phyloP scores from a whole-genome alignment of 202 grass and related monocot species.

The Panicum virgatum region DNA sequence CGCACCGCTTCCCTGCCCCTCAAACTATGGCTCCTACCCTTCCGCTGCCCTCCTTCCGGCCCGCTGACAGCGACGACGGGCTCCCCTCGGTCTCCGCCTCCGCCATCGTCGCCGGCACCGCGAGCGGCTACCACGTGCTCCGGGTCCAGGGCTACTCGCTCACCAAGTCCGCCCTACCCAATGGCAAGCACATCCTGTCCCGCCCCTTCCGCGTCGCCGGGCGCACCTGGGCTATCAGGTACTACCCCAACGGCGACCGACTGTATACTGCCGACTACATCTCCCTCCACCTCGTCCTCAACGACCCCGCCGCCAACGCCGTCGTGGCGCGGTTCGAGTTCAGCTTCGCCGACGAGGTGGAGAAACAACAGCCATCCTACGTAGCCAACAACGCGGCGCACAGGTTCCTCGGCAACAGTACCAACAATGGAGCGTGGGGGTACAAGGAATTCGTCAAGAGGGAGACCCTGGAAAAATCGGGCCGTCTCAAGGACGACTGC shows the following conservation, averaged over 20 bases:
- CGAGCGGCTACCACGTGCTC: slow-evolving; percentile 13
- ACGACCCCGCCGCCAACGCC: background rate
- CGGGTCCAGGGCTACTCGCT: slow-evolving; percentile 12
- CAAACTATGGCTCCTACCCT: background rate
- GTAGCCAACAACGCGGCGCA: accelerated
- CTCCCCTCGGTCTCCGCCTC: background rate
- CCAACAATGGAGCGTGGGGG: background rate
- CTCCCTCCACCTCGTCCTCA: background rate
- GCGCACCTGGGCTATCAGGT: background rate
- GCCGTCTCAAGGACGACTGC: background rate
- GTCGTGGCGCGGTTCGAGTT: background rate
- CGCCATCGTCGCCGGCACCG: background rate
- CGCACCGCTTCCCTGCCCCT: too few species aligned
- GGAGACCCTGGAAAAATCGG: background rate
- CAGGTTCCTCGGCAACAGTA: accelerated
- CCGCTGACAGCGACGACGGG: background rate
- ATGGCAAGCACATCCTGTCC: background rate
- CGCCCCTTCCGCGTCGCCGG: background rate
- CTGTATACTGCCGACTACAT: background rate
- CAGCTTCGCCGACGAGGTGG: background rate
- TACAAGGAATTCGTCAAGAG: background rate
- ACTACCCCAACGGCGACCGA: background rate
- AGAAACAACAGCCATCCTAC: background rate
- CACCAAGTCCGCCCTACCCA: background rate
- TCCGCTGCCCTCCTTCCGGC: too few species aligned